phyloP scores from a whole-genome alignment of 495 filamentous ascomycete genomes.

The Alectoria sarmentosa region DNA sequence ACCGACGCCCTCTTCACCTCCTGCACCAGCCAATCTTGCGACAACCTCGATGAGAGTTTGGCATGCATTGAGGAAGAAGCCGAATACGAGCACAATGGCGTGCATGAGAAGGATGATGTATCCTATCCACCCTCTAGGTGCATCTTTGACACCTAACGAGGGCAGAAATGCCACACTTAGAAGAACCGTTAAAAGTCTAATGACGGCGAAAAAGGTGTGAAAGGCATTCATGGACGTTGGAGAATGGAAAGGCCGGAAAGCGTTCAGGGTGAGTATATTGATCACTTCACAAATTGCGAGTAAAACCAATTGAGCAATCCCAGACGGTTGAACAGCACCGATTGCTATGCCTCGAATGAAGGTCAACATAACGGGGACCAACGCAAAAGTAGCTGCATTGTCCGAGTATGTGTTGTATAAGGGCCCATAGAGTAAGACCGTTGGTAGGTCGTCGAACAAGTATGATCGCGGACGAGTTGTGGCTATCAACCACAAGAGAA shows the following conservation, averaged over 20 bases:
- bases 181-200: constrained; percentile 72
- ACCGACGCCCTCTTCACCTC: constrained; percentile 56
- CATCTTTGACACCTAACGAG: constrained; percentile 65
- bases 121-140: constrained; percentile 86
- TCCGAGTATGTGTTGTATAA: constrained; percentile 97
- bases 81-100: constrained; percentile 79
- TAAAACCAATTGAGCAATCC: constrained; percentile 84
- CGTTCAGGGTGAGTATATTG: constrained; percentile 76
- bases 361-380: constrained; percentile 76
- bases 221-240: constrained; percentile 98
- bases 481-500: constrained; percentile 71
- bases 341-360: constrained; percentile 83
- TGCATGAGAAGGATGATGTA: constrained; percentile 87
- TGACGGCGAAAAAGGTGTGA: constrained; percentile 72
- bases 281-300: constrained; percentile 93
- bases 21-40: constrained; percentile 72
- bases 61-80: constrained; percentile 86
- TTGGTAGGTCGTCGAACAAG: constrained; percentile 88
- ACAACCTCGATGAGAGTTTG: constrained; percentile 84
- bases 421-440: constrained; percentile 82
- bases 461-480: constrained; percentile 73
- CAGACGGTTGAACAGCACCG: constrained; percentile 86
- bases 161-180: constrained; percentile 85
- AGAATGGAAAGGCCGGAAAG: constrained; percentile 81
- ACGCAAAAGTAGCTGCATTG: constrained; percentile 79